These are phyloP conservation scores for Copromyces sp. DNA, from an alignment of 495 filamentous ascomycete species.

Conservation along the genomic window DNA sequence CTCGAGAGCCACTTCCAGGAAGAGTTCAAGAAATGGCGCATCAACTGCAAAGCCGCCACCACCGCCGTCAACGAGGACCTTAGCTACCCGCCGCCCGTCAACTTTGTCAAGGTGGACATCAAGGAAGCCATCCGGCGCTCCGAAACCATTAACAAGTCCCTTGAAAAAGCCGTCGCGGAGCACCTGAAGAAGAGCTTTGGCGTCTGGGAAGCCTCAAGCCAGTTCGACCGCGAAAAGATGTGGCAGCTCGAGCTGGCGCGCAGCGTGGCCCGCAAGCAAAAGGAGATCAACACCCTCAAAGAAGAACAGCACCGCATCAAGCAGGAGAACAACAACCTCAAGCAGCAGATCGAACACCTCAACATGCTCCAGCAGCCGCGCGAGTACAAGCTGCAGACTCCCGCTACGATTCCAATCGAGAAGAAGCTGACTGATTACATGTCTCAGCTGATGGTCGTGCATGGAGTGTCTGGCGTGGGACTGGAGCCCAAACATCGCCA, in stretches of 20 bases:
- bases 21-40: conserved; percentile 54
- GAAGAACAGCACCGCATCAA: conserved; percentile 50
- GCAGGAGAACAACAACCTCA: conserved; percentile 65
- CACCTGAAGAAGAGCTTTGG: conserved; percentile 62
- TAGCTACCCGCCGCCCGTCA: conserved; percentile 24
- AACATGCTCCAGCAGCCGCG: conserved; percentile 58
- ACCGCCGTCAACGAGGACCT: conserved; percentile 32
- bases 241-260: conserved; percentile 77
- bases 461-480: conserved; percentile 22
- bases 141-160: conserved; percentile 32
- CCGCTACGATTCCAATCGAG: conserved; percentile 50
- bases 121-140: conserved; percentile 31
- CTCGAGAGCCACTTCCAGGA: conserved; percentile 54
- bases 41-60: conserved; percentile 30
- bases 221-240: conserved; percentile 46
- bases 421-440: conserved; percentile 28
- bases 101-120: conserved; percentile 26
- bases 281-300: conserved; percentile 53
- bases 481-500: conserved; percentile 33
- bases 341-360: conserved; percentile 56
- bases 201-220: conserved; percentile 55
- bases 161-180: conserved; percentile 51
- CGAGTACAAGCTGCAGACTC: conserved; percentile 57
- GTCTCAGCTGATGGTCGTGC: conserved; percentile 19
- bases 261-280: conserved; percentile 55